Conservation (phyloP, 352 stramenopile genomes). For the Thraustochytrium striatum region DNA sequence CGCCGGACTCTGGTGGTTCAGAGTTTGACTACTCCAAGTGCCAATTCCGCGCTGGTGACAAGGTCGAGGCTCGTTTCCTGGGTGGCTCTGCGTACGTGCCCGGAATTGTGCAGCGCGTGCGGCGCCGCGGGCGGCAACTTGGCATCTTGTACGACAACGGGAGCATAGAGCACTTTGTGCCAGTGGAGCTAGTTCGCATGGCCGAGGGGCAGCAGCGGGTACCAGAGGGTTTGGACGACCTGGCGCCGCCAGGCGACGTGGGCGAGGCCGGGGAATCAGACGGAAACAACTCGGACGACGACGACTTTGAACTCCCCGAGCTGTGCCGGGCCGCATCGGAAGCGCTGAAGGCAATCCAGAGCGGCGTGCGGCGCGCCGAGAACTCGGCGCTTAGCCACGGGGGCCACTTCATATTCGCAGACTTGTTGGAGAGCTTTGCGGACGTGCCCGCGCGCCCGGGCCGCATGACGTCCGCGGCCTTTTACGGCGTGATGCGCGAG, state of each 20-base stretch:
- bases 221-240: not conserved
- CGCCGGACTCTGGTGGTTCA: not conserved
- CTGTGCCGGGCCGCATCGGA: not conserved
- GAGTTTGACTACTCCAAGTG: not conserved
- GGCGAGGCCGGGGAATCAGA: not conserved
- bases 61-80: constrained; percentile 22
- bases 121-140: not conserved
- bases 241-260: not conserved
- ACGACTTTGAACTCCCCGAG: not conserved
- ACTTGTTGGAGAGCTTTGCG: not conserved
- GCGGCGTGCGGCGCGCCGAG: constrained; percentile 1
- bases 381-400: not conserved
- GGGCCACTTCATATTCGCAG: not conserved
- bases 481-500: not conserved
- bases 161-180: constrained; percentile 12
- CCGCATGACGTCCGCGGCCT: not conserved
- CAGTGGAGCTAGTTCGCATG: not conserved
- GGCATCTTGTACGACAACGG: constrained; percentile 29
- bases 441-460: constrained; percentile 10
- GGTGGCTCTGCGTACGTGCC: not conserved
- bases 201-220: not conserved
- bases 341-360: not conserved
- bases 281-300: not conserved
- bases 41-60: not conserved
- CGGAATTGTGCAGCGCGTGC: constrained; percentile 2